A percentile compares a stretch with the other conserved stretches of the same genome.
phyloP scores from a whole-genome alignment of 2,329 filamentous ascomycete species.

The Colletotrichum siamense region DNA sequence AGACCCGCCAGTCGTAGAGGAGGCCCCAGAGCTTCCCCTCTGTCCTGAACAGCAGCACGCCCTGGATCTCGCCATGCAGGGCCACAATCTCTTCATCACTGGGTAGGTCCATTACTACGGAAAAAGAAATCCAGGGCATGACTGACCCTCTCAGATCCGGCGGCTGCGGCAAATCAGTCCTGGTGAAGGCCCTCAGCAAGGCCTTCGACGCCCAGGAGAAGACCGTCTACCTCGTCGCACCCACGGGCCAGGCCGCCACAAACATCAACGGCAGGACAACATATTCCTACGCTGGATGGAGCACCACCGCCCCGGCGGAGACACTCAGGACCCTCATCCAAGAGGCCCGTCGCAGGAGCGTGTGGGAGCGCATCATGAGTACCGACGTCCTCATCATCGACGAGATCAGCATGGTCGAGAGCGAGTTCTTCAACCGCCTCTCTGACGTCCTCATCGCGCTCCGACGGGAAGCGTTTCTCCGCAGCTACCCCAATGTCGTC shows the following conservation, averaged over 20 bases:
- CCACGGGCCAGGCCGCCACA: not conserved
- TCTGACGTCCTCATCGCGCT: conserved; percentile 50
- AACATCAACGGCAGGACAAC: not conserved
- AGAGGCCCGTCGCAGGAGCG: conserved; percentile 26
- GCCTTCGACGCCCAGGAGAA: not conserved
- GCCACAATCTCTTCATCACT: not conserved
- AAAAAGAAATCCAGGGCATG: accelerated
- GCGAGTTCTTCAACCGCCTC: conserved; percentile 64
- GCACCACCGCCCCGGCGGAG: not conserved
- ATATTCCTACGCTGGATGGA: not conserved
- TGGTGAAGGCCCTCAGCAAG: not conserved
- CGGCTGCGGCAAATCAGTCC: not conserved
- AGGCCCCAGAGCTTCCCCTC: not conserved
- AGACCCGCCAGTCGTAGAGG: not conserved
- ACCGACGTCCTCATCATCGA: conserved; percentile 68
- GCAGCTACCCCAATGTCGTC: not conserved
- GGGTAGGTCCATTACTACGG: not conserved
- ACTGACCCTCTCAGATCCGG: not conserved
- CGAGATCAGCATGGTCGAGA: conserved; percentile 71
- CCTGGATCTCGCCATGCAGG: not conserved
- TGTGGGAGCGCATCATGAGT: conserved; percentile 39
- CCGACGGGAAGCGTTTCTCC: not conserved
- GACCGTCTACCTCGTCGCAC: not conserved
- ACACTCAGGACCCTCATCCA: not conserved
- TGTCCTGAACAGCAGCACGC: not conserved